Evolutionary conservation across 2,329 filamentous ascomycete species (phyloP).

Genomic region (Diaporthe nobilis): DNA sequence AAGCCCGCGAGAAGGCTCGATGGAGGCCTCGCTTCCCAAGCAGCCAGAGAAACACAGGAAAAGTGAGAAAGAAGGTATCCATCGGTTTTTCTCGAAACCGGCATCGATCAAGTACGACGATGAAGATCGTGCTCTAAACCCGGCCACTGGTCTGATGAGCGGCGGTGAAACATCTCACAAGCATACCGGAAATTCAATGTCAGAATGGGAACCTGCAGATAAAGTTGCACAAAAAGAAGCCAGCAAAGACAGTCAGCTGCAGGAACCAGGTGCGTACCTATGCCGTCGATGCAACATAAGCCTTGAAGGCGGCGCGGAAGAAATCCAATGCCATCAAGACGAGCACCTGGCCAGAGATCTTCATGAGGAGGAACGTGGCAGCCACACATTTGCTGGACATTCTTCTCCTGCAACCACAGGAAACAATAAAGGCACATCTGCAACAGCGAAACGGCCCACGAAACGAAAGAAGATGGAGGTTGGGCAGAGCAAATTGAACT

Average conservation of each 20-base stretch:
- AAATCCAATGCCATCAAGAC: conserved; percentile 84
- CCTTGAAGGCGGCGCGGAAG: conserved; percentile 69
- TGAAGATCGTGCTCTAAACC: conserved; percentile 51
- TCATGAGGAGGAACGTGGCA: conserved; percentile 74
- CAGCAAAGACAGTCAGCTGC: conserved; percentile 49
- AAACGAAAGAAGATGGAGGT: conserved; percentile 64
- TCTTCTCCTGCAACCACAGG: conserved; percentile 52
- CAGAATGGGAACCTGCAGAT: conserved; percentile 32
- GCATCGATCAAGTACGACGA: conserved; percentile 32
- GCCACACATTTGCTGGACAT: conserved; percentile 58
- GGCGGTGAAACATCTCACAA: conserved; percentile 46
- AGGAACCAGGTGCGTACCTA: conserved; percentile 55
- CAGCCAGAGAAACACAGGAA: conserved; percentile 60
- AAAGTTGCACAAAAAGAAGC: conserved; percentile 44
- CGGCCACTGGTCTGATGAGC: conserved; percentile 45
- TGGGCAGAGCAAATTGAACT: conserved; percentile 73
- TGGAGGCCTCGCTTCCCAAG: conserved; percentile 49
- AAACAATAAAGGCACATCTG: conserved; percentile 50
- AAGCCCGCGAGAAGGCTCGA: conserved; percentile 46
- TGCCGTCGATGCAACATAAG: conserved; percentile 77
- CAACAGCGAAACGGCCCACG: conserved; percentile 57
- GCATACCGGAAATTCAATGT: conserved; percentile 39
- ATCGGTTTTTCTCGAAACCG: conserved; percentile 68
- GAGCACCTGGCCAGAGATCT: conserved; percentile 96
- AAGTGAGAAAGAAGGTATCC: conserved; percentile 65